Conservation (phyloP, 805 yeast species). For the Helenozyma baotianmanensis region DNA sequence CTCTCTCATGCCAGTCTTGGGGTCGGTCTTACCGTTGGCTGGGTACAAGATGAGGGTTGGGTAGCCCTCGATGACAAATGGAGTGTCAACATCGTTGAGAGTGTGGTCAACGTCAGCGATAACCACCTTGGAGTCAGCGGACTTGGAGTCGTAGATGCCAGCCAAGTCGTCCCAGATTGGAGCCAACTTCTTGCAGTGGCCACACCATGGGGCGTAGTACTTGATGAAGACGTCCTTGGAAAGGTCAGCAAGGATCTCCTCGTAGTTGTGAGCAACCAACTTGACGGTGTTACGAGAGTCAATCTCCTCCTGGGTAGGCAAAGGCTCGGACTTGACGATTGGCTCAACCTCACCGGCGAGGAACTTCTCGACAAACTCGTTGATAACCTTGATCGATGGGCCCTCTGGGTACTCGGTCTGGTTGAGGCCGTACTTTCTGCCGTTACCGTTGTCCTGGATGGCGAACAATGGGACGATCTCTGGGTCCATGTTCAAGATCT, state of each 20-base stretch:
- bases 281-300: slow-evolving; percentile 54
- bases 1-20: slow-evolving; percentile 38
- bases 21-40: slow-evolving; percentile 51
- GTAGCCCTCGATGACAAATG: slow-evolving; percentile 69
- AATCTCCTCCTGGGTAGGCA: slow-evolving; percentile 74
- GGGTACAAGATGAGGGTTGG: slow-evolving; percentile 92
- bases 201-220: slow-evolving; percentile 98
- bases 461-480: slow-evolving; percentile 82
- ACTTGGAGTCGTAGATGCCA: slow-evolving; percentile 52
- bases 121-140: slow-evolving; percentile 48
- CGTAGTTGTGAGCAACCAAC: slow-evolving; percentile 82
- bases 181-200: slow-evolving; percentile 89
- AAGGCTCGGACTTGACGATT: slow-evolving; percentile 75
- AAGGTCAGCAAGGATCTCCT: slow-evolving; percentile 53
- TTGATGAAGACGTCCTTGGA: slow-evolving; percentile 74
- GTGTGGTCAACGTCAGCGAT: slow-evolving; percentile 90
- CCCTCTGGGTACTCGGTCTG: slow-evolving; percentile 53
- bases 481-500: slow-evolving; percentile 75
- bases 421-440: slow-evolving; percentile 73
- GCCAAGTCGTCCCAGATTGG: slow-evolving; percentile 89
- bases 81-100: slow-evolving; percentile 77
- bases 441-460: slow-evolving; percentile 65
- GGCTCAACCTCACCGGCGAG: slow-evolving; percentile 64
- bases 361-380: slow-evolving; percentile 59
- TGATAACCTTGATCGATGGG: slow-evolving; percentile 45